phyloP scores from a whole-genome alignment of 2,329 filamentous ascomycete species.

The Tympanopsis confertula region DNA sequence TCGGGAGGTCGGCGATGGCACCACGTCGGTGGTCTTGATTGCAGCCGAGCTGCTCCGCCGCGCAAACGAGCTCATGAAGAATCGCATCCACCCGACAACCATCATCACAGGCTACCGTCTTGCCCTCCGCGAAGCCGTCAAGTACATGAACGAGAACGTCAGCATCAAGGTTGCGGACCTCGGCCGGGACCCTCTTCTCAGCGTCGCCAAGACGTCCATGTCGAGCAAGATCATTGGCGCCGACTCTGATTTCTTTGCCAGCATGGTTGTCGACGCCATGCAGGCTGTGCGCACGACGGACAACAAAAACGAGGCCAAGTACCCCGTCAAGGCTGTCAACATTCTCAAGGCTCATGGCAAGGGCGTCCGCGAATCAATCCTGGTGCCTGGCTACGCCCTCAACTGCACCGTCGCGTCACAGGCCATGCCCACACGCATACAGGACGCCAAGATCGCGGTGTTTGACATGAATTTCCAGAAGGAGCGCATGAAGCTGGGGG shows the following conservation, averaged over 20 bases:
- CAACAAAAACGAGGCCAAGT: slow-evolving; percentile 82
- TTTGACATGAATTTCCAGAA: slow-evolving; percentile 98
- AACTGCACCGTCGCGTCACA: slow-evolving; percentile 98
- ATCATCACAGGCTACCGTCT: slow-evolving; percentile 98
- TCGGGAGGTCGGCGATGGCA: slow-evolving; percentile 96
- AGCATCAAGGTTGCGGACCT: slow-evolving; percentile 89
- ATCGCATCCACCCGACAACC: slow-evolving; percentile 97
- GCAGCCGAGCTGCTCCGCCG: slow-evolving; percentile 86
- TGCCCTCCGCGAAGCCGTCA: slow-evolving; percentile 87
- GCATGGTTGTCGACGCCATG: slow-evolving; percentile 96
- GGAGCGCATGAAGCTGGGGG: slow-evolving; percentile 97
- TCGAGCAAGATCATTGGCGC: slow-evolving; percentile 96
- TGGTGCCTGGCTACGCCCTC: slow-evolving; percentile 91
- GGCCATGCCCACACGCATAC: slow-evolving; percentile 87
- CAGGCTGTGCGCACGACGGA: slow-evolving; percentile 88
- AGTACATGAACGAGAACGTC: slow-evolving; percentile 98
- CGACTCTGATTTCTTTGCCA: slow-evolving; percentile 91
- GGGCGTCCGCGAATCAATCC: slow-evolving; percentile 56
- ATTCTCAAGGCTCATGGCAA: slow-evolving; percentile 97
- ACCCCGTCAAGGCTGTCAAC: slow-evolving; percentile 98
- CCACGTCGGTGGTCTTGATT: slow-evolving; percentile 93
- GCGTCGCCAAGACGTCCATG: slow-evolving; percentile 97
- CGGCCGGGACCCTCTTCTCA: slow-evolving; percentile 80
- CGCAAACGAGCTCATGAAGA: slow-evolving; percentile 98
- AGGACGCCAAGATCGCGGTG: slow-evolving; percentile 90